Base-by-base conservation (phyloP, 257 asterid species). In the Rubia yunnanensis region DNA sequence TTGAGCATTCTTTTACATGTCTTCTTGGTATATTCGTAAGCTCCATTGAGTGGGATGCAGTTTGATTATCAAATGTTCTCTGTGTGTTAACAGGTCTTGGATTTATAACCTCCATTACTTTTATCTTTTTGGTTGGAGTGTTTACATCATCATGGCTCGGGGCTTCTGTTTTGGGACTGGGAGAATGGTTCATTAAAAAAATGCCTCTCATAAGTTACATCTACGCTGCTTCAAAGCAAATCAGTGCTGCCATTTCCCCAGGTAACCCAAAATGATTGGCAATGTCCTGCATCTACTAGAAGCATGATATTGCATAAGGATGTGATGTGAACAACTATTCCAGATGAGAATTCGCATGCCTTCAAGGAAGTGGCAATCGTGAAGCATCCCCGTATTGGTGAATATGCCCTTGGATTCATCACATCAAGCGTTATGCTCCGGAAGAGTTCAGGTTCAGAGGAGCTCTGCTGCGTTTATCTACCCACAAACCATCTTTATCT, bases 401-500 rank as follows among this genome's bases (percentile, higher is more conserved):
- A 87, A 49, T 87, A 87, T 32, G 90, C 94, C 57, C 72, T 89
- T 39, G 96, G 91, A 32, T 89, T 89, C 72, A 86, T 89, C 60
- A 87, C 95, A 44, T 87, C 95, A 31, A 78, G 83, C 23, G 80
- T 87, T 34, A 83, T 86, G 63, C 87, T 86, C 20, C 86, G 81
- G 22, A 85, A 76, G 61, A 82, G 66, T 68, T 36, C 86, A 39
- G 96, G 88, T 63, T 66, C 86, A 30, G 96, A 89, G 81, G 95
- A 89, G 72, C 85, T 87, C 18, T 87, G 91, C 68, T 85, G 95
- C 58, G 91, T 89, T 64, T 89, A 89, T 72, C 77, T 87, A 32
- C 96, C 95, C 26, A 86, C 96, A 59, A 89, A 89, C 82, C 95
- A 89, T 69, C 94, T 89, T n/a, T 89, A 89, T 70, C 88, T 89